Percentiles rank a stretch among this genome's conserved stretches.
These are phyloP conservation scores for Talaromyces funiculosus DNA, from an alignment of 2,329 filamentous ascomycete species.

Conservation along the genomic window DNA sequence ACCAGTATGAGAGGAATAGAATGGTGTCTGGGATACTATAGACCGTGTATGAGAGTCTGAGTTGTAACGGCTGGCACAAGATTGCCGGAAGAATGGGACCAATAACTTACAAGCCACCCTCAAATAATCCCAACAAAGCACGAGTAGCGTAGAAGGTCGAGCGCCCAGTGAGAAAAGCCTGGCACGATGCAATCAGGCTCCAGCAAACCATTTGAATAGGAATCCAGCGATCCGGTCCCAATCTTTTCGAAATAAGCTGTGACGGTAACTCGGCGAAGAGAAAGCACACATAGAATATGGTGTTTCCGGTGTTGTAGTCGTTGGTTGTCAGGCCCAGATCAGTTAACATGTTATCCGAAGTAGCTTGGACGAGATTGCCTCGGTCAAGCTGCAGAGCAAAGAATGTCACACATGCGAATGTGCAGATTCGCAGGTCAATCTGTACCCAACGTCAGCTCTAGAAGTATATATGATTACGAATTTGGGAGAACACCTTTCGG, in stretches of 20 bases:
- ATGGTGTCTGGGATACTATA: slow-evolving; percentile 39
- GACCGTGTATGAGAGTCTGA: not conserved
- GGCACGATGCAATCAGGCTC: slow-evolving; percentile 49
- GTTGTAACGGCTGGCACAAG: not conserved
- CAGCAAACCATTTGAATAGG: slow-evolving; percentile 54
- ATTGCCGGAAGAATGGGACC: not conserved
- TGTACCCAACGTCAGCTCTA: not conserved
- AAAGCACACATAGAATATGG: slow-evolving; percentile 33
- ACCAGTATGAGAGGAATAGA: slow-evolving; percentile 67
- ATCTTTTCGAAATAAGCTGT: slow-evolving; percentile 50
- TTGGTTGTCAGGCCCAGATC: slow-evolving; percentile 46
- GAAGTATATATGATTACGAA: too few relatives aligned
- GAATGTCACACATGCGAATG: slow-evolving; percentile 53
- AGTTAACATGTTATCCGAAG: slow-evolving; percentile 56
- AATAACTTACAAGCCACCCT: slow-evolving; percentile 58
- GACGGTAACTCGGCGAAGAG: slow-evolving; percentile 49
- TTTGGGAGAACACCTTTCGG: slow-evolving; percentile 27
- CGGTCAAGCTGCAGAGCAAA: slow-evolving; percentile 60
- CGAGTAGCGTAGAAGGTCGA: slow-evolving; percentile 39
- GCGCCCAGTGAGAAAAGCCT: slow-evolving; percentile 47
- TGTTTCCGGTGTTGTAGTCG: slow-evolving; percentile 41
- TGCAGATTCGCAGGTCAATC: slow-evolving; percentile 40
- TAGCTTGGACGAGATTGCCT: slow-evolving; percentile 56
- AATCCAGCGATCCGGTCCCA: slow-evolving; percentile 52
- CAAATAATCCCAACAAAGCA: slow-evolving; percentile 45